Evolutionary conservation across 768 basidiomycete genomes (phyloP), one percentile per base, ranked within the genome.

Genomic region (Pisolithus marmoratus): DNA sequence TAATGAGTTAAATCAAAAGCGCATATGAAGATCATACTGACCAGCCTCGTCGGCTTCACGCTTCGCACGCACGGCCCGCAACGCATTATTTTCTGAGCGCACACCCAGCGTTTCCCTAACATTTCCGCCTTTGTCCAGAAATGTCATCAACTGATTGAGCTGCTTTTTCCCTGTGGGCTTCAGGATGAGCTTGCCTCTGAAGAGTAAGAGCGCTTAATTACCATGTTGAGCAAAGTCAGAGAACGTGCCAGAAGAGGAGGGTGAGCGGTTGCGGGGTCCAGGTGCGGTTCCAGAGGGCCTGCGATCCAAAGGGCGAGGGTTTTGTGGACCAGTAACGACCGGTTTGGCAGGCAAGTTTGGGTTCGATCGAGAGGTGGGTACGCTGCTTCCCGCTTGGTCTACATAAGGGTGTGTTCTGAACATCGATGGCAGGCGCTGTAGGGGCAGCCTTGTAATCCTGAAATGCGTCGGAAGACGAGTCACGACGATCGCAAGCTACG

Each of bases 31-130:
- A 8, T 31, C 20, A 11, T 17, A 64, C 76, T 55, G 52, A 87
- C 91, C 89, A 53, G 93, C 92, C 66, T 95, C 93, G 34, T 95
- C 93, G 5, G 87, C 85, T 58, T 96, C 93, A 46, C 94, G 76
- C 70, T 93, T 94, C 22, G 87, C 83, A 38, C 87, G 83, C 17
- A 91, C 88, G 23, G 83, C 79, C 48, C 85, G 81, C 54, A 94
- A 71, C 1, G 91, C 85, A 49, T 74, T 75, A 53, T 76, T 86
- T 60, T 85, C 80, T 41, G 73, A 64, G 31, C 83, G 76, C 12
- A 78, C 76, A 27, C 80, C 80, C 46, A 80, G 62, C 11, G 73
- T 69, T 54, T 87, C 86, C 58, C 84, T 85, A 19, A 77, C 76
- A 58, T 76, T 74, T 36, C 79, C 79, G 51, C 84, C 81, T 65